Evolutionary conservation across 805 yeast species (phyloP).

Genomic region (Candida yuanshanica): DNA sequence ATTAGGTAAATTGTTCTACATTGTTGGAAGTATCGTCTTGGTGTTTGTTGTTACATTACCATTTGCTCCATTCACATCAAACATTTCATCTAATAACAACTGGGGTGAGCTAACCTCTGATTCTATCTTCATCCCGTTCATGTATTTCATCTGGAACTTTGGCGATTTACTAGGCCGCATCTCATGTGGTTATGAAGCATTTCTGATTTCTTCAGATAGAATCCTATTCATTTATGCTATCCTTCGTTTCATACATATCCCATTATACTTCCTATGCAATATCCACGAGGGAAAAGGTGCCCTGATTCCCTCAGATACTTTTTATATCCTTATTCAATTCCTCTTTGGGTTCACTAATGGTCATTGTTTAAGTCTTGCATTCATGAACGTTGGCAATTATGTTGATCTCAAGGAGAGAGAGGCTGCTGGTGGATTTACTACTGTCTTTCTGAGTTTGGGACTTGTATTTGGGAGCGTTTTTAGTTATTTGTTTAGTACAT

Average conservation of each 20-base stretch:
- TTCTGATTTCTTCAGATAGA: constrained; percentile 38
- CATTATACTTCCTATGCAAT: constrained; percentile 68
- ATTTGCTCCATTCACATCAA: constrained; percentile 88
- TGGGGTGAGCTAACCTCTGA: constrained; percentile 22
- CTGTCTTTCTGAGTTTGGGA: constrained; percentile 73
- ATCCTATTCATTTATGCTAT: constrained; percentile 50
- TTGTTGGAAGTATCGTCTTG: constrained; percentile 65
- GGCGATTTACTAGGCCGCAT: constrained; percentile 85
- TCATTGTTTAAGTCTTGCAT: constrained; percentile 71
- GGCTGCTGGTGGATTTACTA: constrained; percentile 93
- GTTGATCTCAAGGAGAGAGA: constrained; percentile 66
- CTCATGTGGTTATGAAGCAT: constrained; percentile 44
- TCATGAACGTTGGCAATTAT: constrained; percentile 65
- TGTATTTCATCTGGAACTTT: constrained; percentile 79
- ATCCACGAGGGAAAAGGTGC: constrained; percentile 24
- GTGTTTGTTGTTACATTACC: constrained; percentile 69
- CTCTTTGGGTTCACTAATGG: constrained; percentile 86
- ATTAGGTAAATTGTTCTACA: constrained; percentile 55
- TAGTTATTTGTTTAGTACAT: constrained; percentile 50
- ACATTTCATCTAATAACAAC: constrained; percentile 40
- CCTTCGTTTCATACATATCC: constrained; percentile 54
- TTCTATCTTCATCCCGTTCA: constrained; percentile 61
- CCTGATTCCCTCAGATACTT: constrained; percentile 47
- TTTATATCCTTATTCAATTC: constrained; percentile 68
- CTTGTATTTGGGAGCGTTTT: constrained; percentile 72